Percentiles rank a stretch among this genome's conserved stretches.
These are phyloP conservation scores for Beauveria sp. DNA, from an alignment of 2,329 filamentous ascomycete species.

Conservation along the genomic window DNA sequence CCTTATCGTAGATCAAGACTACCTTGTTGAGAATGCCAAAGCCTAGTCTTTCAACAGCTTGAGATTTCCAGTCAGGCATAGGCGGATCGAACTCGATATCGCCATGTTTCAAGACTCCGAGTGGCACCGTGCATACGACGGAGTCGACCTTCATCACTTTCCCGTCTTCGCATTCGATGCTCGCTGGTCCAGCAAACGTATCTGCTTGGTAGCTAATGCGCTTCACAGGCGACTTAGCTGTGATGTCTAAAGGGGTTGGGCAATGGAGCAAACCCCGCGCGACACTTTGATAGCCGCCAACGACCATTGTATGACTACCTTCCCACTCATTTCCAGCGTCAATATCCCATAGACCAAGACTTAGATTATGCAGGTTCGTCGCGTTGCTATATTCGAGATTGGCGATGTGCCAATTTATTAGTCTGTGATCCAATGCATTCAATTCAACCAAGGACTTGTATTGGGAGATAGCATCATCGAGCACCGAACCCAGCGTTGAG, in stretches of 20 bases:
- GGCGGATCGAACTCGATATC: slow-evolving; percentile 80
- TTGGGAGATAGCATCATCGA: slow-evolving; percentile 85
- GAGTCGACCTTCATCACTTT: slow-evolving; percentile 73
- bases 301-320: slow-evolving; percentile 84
- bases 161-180: slow-evolving; percentile 71
- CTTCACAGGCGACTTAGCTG: slow-evolving; percentile 64
- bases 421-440: slow-evolving; percentile 75
- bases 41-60: slow-evolving; percentile 74
- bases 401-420: slow-evolving; percentile 97
- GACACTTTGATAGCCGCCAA: slow-evolving; percentile 89
- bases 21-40: slow-evolving; percentile 96
- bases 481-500: slow-evolving; percentile 80
- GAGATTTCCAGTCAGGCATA: slow-evolving; percentile 79
- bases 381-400: slow-evolving; percentile 98
- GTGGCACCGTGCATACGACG: slow-evolving; percentile 81
- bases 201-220: slow-evolving; percentile 58
- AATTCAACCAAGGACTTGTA: slow-evolving; percentile 79
- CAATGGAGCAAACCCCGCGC: slow-evolving; percentile 77
- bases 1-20: slow-evolving; percentile 76
- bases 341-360: slow-evolving; percentile 89
- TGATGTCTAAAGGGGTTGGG: slow-evolving; percentile 70
- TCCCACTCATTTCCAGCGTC: slow-evolving; percentile 98
- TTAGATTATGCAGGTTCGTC: slow-evolving; percentile 76
- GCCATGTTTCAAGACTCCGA: slow-evolving; percentile 84
- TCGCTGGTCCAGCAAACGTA: slow-evolving; percentile 39